These are phyloP conservation scores for Ceratobasidium sp. DNA, from an alignment of 1,284 basidiomycete species.

Conservation along the genomic window DNA sequence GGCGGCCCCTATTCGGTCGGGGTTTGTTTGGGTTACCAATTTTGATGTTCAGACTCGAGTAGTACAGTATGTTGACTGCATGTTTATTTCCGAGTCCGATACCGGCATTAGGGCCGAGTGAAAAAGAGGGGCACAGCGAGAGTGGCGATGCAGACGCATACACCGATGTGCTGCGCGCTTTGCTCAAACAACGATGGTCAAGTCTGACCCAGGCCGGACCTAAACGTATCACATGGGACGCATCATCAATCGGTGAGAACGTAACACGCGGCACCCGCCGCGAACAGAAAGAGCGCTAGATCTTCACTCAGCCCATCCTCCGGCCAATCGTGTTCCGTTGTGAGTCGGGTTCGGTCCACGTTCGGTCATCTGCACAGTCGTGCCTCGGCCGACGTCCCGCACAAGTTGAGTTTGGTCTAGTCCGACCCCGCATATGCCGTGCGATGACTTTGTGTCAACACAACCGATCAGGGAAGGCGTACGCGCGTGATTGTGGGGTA, in stretches of 20 bases:
- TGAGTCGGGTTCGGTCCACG: no score
- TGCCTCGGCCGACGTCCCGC: constrained; percentile 19
- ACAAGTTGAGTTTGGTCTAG: not conserved
- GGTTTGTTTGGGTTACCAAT: not conserved
- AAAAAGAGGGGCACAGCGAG: not conserved
- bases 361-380: not conserved
- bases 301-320: no score
- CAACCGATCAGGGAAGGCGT: not conserved
- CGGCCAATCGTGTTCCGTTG: no score
- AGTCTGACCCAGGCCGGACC: not conserved
- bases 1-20: constrained; percentile 4
- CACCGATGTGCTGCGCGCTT: not conserved
- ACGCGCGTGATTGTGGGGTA: not conserved
- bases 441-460: not conserved
- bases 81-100: not conserved
- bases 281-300: no score
- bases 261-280: not conserved
- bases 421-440: not conserved
- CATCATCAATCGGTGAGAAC: not conserved
- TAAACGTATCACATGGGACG: no score
- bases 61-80: not conserved
- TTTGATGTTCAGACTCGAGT: not conserved
- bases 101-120: not conserved
- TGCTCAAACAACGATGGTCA: not conserved
- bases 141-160: not conserved